Evolutionary conservation across 331 rosid genomes (phyloP).

Genomic region (Rhamnella rubrinervis): DNA sequence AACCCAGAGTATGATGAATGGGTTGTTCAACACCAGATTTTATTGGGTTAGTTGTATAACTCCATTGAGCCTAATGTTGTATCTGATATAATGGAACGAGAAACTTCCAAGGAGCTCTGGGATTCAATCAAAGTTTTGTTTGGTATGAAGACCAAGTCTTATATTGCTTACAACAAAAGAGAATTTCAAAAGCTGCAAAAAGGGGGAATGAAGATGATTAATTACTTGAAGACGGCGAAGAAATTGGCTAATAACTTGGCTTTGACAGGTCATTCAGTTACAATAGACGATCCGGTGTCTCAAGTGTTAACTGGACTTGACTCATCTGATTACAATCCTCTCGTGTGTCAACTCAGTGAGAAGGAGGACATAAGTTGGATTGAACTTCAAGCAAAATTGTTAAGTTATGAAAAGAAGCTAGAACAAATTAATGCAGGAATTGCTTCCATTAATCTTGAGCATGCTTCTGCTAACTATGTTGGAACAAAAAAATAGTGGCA

Average conservation of each 20-base stretch:
- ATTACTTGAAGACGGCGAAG: neutral
- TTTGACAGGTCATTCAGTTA: neutral
- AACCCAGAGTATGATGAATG: too few species aligned
- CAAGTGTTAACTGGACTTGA: neutral
- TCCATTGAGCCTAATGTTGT: too few species aligned
- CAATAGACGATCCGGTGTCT: neutral
- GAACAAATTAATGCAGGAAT: neutral
- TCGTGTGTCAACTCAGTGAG: neutral
- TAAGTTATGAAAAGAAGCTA: neutral
- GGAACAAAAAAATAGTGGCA: neutral
- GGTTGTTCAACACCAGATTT: too few species aligned
- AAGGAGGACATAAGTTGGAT: neutral
- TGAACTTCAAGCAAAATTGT: neutral
- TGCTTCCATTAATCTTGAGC: neutral
- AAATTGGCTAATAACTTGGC: neutral
- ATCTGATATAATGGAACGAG: too few species aligned
- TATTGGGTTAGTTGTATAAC: too few species aligned
- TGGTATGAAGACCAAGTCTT: neutral
- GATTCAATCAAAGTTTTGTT: neutral
- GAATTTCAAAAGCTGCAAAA: neutral
- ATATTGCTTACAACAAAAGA: neutral
- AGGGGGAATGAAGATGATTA: neutral
- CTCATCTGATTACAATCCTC: neutral
- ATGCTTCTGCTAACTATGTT: neutral
- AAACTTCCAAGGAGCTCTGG: neutral